Base-by-base conservation (phyloP, 768 basidiomycete genomes). In the Kwoniella bestiolae region DNA sequence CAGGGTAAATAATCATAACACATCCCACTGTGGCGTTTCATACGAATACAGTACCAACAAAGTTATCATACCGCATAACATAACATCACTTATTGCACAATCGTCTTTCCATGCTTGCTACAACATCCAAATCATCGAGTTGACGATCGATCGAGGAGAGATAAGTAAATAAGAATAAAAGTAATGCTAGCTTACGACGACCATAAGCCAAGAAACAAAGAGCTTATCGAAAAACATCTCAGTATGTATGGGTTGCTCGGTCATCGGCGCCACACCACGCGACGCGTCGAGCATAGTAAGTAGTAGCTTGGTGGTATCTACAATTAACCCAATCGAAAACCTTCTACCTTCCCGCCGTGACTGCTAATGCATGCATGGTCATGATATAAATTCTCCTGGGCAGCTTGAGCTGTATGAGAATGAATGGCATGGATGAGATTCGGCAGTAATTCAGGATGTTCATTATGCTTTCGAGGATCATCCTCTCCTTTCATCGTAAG, bases 11-110 rank as follows among this genome's bases (percentile, higher is more conserved):
- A 55, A 32, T 28, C 14, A 28, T 47, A 47, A 47, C 9, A 12
- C 8, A 51, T 26, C 32, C 28, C 18, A 34, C 23, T 55, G 52
- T 55, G 52, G 52, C 52, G 52, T 55, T 55, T 55, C 32, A 55
- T 55, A 12, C 29, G 46, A 47, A 6, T 47, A 11, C 38, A 41
- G 38, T 41, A 41, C 38, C 18, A 8, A 41, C 8, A 41, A n/a
- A n/a, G 26, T 53, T 35, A 35, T 53, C 52, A 35, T 28, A 14
- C 52, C 52, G 11, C 29, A 23, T 5, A 58, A 35, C 29, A 34
- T n/a, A 56, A 11, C 34, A 28, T 14, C 23, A 25, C n/a, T 41
- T 35, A 5, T 41, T 56, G 18, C 12, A 6, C 28, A 14, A 21
- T 12, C 23, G n/a, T 0, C 5, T 58, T 26, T 58, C 34, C 23